A percentile compares a stretch with the other conserved stretches of the same genome.
phyloP scores from a whole-genome alignment of 768 basidiomycete species.

The Stropharia rugosoannulata region DNA sequence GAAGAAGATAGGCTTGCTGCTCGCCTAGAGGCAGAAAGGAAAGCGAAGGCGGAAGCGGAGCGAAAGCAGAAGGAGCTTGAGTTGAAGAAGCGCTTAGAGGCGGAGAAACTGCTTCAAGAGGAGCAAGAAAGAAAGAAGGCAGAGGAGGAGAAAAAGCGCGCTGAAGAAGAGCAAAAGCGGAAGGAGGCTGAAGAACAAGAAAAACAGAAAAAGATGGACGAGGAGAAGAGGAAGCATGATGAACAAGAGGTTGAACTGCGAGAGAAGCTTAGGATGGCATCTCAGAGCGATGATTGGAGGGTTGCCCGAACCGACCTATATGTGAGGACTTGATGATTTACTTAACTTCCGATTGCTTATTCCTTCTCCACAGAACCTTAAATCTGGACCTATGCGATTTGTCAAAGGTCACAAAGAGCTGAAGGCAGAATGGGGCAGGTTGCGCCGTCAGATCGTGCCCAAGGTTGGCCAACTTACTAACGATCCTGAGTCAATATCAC shows the following conservation, averaged over 20 bases:
- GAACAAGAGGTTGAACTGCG: slow-evolving; percentile 38
- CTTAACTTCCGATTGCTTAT: background rate
- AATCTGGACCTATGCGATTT: slow-evolving; percentile 57
- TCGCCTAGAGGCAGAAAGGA: slow-evolving; percentile 57
- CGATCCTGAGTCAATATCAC: slow-evolving; percentile 55
- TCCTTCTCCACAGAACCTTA: slow-evolving; percentile 46
- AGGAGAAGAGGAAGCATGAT: slow-evolving; percentile 30
- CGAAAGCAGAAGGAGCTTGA: slow-evolving; percentile 47
- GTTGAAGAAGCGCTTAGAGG: slow-evolving; percentile 34
- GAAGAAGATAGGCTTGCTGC: slow-evolving; percentile 61
- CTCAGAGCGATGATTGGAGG: slow-evolving; percentile 65
- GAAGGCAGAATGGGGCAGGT: slow-evolving; percentile 63
- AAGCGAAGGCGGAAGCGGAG: slow-evolving; percentile 47
- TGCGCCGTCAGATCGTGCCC: slow-evolving; percentile 78
- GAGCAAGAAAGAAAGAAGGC: slow-evolving; percentile 45
- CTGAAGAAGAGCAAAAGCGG: slow-evolving; percentile 39
- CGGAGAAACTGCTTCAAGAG: slow-evolving; percentile 43
- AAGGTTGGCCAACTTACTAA: slow-evolving; percentile 88
- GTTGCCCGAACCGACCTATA: slow-evolving; percentile 50
- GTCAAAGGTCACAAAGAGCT: slow-evolving; percentile 58
- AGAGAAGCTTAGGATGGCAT: slow-evolving; percentile 47
- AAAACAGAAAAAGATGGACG: slow-evolving; percentile 31
- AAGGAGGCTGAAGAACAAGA: slow-evolving; percentile 37
- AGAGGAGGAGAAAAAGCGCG: slow-evolving; percentile 41
- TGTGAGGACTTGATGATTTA: slow-evolving; percentile 33